Evolutionary conservation across 2,329 filamentous ascomycete species (phyloP), one percentile per base, ranked within the genome.

Genomic region (Epichloe uncinata): DNA sequence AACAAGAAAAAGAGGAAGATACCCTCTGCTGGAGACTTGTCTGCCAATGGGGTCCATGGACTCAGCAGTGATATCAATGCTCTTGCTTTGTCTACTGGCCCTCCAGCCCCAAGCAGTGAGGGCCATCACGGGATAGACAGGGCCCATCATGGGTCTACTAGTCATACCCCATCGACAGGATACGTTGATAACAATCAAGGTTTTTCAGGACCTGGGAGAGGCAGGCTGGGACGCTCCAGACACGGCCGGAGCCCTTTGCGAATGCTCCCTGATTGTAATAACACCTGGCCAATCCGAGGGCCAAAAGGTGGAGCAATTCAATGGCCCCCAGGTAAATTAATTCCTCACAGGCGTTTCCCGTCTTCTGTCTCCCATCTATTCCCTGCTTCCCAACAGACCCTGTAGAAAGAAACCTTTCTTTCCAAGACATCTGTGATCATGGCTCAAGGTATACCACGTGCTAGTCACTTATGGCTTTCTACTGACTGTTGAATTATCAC

Each of bases 1-100:
- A 98, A 98, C 65, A 98, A 98, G 69, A 98, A 97, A 73, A 97
- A 98, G 68, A 80, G 93, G 57, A 98, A 98, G 69, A 97, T 98
- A 37, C 93, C 93, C 0, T 89, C 89, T 0, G 88, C 87, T 9
- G 85, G 87, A 16, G 85, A 87, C 59, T 73, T 81, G 13, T 78
- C 66, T 3, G 57, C 74, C 18, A 70, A 68, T 47, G 66, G 67
- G 3, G 60, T 63, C 6, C 73, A 76, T 53, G 57, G 54, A 13
- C 51, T 65, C 15, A 61, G 59, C 38, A 57, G 54, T 46, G 66
- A 68, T 35, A 81, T 60, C 73, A 81, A 54, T 47, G 57, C 62
- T 30, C 52, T 63, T 18, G 53, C 58, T 30, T 55, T 61, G 44
- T 60, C 62, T 15, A 33, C 56, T 38, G 50, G 52, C 43, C 49